Percentiles rank a stretch among this genome's conserved stretches.
Conservation (phyloP, 78 protist species). For the slime mould (Dictyostelium discoideum) region DNA sequence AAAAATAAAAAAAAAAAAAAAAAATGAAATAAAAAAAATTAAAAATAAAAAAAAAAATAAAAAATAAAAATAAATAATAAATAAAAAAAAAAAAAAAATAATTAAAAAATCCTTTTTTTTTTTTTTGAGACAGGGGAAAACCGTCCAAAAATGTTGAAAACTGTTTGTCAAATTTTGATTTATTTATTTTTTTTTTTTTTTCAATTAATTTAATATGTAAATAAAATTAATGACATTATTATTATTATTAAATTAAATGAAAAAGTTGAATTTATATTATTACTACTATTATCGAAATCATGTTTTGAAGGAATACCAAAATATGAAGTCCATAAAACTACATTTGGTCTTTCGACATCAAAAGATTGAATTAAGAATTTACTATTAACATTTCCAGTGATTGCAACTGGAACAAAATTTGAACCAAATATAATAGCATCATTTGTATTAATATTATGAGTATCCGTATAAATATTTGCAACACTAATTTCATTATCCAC, state of each 20-base stretch:
- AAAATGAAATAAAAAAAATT: not conserved
- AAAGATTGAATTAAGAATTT: slow-evolving; percentile 28
- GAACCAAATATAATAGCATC: not conserved
- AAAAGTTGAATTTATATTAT: not conserved
- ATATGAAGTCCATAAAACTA: slow-evolving; percentile 34
- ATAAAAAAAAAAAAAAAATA: too few species aligned
- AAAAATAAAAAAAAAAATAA: not conserved
- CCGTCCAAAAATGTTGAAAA: too few species aligned
- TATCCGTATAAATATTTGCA: not conserved
- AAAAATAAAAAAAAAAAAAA: not conserved
- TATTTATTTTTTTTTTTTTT: too few species aligned
- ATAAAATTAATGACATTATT: not conserved
- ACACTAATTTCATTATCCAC: not conserved
- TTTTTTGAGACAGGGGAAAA: too few species aligned
- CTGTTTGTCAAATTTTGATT: too few species aligned
- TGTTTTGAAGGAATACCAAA: not conserved
- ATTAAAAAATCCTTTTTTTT: too few species aligned
- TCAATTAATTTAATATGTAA: too few species aligned
- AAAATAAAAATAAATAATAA: too few species aligned
- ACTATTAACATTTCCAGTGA: not conserved
- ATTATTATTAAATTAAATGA: not conserved
- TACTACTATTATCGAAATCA: not conserved
- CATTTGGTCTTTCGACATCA: slow-evolving; percentile 16
- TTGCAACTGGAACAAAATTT: not conserved
- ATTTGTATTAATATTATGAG: too few species aligned